phyloP scores from a whole-genome alignment of 805 yeast species.

The Kregervanrija fluxuum region DNA sequence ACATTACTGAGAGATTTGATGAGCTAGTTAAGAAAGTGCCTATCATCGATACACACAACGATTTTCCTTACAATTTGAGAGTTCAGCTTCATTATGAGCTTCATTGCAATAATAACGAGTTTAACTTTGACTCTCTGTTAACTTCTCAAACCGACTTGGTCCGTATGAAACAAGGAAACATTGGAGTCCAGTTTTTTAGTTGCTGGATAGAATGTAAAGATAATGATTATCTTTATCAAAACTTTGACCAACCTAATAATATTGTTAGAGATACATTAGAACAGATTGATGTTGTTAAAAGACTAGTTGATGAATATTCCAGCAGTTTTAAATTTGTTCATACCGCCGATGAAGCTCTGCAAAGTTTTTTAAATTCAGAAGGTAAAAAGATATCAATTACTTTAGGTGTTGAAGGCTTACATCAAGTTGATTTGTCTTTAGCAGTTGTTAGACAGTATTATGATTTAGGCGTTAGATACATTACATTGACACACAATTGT shows the following conservation, averaged over 20 bases:
- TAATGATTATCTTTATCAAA: conserved; percentile 32
- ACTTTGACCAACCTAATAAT: conserved; percentile 36
- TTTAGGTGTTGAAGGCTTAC: conserved; percentile 48
- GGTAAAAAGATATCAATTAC: conserved; percentile 36
- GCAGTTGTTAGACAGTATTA: conserved; percentile 42
- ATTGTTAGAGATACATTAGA: conserved; percentile 48
- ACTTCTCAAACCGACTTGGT: conserved; percentile 39
- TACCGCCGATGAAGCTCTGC: conserved; percentile 34
- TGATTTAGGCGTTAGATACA: conserved; percentile 46
- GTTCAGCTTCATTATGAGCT: conserved; percentile 38
- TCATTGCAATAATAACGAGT: conserved; percentile 21
- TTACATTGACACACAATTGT: conserved; percentile 48
- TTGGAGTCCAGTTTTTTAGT: conserved; percentile 46
- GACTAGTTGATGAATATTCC: conserved; percentile 36
- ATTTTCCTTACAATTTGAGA: conserved; percentile 41
- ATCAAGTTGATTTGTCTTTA: conserved; percentile 42
- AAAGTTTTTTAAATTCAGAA: conserved; percentile 22
- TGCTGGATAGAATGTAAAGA: conserved; percentile 41
- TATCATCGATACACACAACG: conserved; percentile 46
- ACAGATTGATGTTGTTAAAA: conserved; percentile 43
- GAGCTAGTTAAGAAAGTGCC: conserved; percentile 24
- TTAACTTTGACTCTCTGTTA: conserved; percentile 34
- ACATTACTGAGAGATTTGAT: conserved; percentile 14
- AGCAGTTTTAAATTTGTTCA: conserved; percentile 33
- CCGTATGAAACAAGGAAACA: conserved; percentile 33